Evolutionary conservation across 805 yeast genomes (phyloP).

Genomic region (Candida chilensis): DNA sequence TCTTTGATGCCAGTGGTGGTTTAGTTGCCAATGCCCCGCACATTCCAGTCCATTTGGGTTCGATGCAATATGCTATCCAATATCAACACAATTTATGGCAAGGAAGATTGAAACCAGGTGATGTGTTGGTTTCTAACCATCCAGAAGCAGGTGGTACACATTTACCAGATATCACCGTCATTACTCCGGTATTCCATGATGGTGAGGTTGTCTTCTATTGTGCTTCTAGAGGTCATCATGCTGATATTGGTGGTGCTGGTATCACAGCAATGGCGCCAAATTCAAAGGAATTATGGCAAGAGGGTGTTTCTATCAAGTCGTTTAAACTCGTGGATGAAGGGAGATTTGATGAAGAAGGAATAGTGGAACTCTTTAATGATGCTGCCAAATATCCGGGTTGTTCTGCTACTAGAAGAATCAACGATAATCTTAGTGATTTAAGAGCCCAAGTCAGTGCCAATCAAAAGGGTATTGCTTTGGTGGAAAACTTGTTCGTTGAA

Average conservation of each 20-base stretch:
- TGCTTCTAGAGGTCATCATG: slow-evolving; percentile 4
- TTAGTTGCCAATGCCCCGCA: slow-evolving; percentile 4
- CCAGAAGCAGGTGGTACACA: slow-evolving; percentile 4
- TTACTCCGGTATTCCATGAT: slow-evolving; percentile 1
- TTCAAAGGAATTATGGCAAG: slow-evolving; percentile 2
- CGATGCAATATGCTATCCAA: slow-evolving; percentile 2
- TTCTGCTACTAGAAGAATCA: slow-evolving; percentile 1
- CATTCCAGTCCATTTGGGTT: slow-evolving; percentile 3
- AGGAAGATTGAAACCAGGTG: slow-evolving; percentile 3
- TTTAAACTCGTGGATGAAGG: slow-evolving; percentile 1
- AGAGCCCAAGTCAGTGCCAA: slow-evolving; percentile 1
- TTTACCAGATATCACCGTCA: slow-evolving; percentile 2
- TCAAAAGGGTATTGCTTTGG: background rate
- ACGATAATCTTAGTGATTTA: slow-evolving; percentile 3
- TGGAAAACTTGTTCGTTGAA: background rate
- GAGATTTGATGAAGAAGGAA: slow-evolving; percentile 1
- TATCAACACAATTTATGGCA: slow-evolving; percentile 2
- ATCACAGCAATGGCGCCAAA: slow-evolving; percentile 3
- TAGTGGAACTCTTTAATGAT: slow-evolving; percentile 1
- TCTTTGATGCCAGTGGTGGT: slow-evolving; percentile 2
- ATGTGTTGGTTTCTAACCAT: slow-evolving; percentile 3
- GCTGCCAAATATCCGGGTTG: slow-evolving; percentile 3
- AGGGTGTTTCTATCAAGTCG: slow-evolving; percentile 3
- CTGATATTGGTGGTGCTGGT: slow-evolving; percentile 4
- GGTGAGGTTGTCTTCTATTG: slow-evolving; percentile 2